Evolutionary conservation across 345 rosid species (phyloP).

Genomic region (Hibiscus mutabilis): DNA sequence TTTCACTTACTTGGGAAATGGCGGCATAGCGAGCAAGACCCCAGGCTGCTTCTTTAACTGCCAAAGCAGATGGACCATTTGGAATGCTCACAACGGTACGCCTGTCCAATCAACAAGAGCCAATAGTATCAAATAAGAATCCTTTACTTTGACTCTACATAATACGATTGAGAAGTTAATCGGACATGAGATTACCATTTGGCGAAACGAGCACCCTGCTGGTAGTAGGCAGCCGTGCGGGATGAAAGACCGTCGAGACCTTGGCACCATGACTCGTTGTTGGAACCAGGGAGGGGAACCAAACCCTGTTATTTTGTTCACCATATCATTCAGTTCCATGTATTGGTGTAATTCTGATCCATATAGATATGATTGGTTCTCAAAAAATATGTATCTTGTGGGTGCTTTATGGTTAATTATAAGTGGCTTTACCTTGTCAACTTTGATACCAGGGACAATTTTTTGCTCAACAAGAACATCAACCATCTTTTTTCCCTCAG

Average conservation of each 20-base stretch:
- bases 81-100: slow-evolving; percentile 99
- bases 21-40: slow-evolving; percentile 98
- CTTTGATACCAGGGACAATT: slow-evolving; percentile 96
- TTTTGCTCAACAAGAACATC: slow-evolving; percentile 84
- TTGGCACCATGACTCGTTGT: slow-evolving; percentile 97
- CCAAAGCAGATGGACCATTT: slow-evolving; percentile 89
- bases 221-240: slow-evolving; percentile 94
- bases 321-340: too few species aligned
- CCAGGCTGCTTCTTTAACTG: slow-evolving; percentile 99
- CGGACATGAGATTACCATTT: slow-evolving; percentile 55
- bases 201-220: slow-evolving; percentile 98
- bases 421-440: slow-evolving; percentile 64
- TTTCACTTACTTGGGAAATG: slow-evolving; percentile 64
- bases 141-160: neutral
- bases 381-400: too few species aligned
- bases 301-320: slow-evolving; percentile 57
- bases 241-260: slow-evolving; percentile 97
- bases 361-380: too few species aligned
- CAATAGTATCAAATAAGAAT: too few species aligned
- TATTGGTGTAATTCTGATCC: too few species aligned
- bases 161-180: neutral
- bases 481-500: slow-evolving; percentile 82
- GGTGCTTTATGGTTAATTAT: too few species aligned
- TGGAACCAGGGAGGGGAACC: slow-evolving; percentile 90
- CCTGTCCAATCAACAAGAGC: slow-evolving; percentile 33